These are phyloP conservation scores for Biscutella laevigata DNA, from an alignment of 441 rosid species.

Conservation along the genomic window DNA sequence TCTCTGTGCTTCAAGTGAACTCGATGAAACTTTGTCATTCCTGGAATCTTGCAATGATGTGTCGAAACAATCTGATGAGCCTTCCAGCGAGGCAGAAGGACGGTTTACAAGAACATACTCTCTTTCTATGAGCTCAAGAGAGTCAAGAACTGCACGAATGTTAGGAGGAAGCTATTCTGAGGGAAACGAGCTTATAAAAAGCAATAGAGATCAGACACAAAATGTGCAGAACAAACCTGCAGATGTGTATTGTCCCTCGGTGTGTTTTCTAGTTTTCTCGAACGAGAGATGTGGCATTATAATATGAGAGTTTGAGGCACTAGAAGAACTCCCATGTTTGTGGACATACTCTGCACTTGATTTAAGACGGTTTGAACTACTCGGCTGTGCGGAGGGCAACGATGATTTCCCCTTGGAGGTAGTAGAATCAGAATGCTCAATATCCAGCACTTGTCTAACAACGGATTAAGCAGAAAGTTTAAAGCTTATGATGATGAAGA, in stretches of 20 bases:
- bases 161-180: slow-evolving; percentile 16
- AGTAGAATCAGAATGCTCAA: slow-evolving; percentile 27
- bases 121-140: slow-evolving; percentile 62
- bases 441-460: slow-evolving; percentile 37
- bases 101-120: slow-evolving; percentile 67
- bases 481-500: neutral
- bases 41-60: slow-evolving; percentile 47
- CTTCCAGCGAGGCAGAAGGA: slow-evolving; percentile 42
- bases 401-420: slow-evolving; percentile 29
- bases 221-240: slow-evolving; percentile 32
- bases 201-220: neutral
- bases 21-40: slow-evolving; percentile 29
- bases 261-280: slow-evolving; percentile 33
- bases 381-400: slow-evolving; percentile 16
- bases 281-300: slow-evolving; percentile 19
- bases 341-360: slow-evolving; percentile 20
- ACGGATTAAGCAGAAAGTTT: slow-evolving; percentile 18
- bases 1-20: slow-evolving; percentile 27
- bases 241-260: slow-evolving; percentile 32
- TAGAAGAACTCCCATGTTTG: slow-evolving; percentile 28
- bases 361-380: slow-evolving; percentile 10
- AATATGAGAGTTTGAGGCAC: slow-evolving; percentile 23
- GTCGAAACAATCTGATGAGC: slow-evolving; percentile 45
- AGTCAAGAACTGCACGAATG: slow-evolving; percentile 41
- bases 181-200: neutral